Conservation (phyloP, 352 stramenopile genomes). For the Phytophthora sp. region DNA sequence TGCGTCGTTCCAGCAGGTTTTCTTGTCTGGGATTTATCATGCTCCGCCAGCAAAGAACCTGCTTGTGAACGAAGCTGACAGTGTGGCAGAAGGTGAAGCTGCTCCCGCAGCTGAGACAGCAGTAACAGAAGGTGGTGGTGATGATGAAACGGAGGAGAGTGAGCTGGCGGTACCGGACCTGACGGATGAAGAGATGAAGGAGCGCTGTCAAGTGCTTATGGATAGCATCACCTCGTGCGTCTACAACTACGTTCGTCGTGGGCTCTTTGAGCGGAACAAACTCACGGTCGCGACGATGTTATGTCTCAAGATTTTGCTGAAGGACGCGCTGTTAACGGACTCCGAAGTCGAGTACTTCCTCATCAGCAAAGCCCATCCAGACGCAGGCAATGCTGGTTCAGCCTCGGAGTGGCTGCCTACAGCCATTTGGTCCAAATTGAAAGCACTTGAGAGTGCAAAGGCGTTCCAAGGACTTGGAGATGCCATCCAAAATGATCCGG, state of each 20-base stretch:
- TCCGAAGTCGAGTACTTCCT: slow-evolving; percentile 93
- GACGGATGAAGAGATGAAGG: slow-evolving; percentile 90
- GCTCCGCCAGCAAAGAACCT: slow-evolving; percentile 67
- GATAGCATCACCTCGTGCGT: slow-evolving; percentile 94
- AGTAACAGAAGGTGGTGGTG: slow-evolving; percentile 25
- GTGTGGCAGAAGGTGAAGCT: slow-evolving; percentile 42
- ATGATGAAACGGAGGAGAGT: slow-evolving; percentile 30
- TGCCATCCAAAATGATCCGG: slow-evolving; percentile 96
- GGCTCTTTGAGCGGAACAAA: slow-evolving; percentile 96
- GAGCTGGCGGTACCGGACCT: slow-evolving; percentile 58
- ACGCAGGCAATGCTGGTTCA: slow-evolving; percentile 93
- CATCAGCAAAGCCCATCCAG: slow-evolving; percentile 82
- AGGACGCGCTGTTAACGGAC: slow-evolving; percentile 82
- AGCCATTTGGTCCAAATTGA: slow-evolving; percentile 92
- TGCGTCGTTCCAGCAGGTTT: slow-evolving; percentile 95
- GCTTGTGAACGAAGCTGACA: slow-evolving; percentile 30
- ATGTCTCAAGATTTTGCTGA: slow-evolving; percentile 93
- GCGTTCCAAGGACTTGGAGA: slow-evolving; percentile 94
- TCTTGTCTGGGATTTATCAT: slow-evolving; percentile 94
- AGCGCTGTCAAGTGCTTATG: slow-evolving; percentile 86
- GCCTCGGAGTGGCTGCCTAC: slow-evolving; percentile 93
- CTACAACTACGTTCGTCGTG: slow-evolving; percentile 96
- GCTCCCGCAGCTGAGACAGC: slow-evolving; percentile 23
- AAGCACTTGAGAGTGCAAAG: slow-evolving; percentile 90
- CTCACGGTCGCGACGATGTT: slow-evolving; percentile 95